phyloP scores from a whole-genome alignment of 179 eudicot species.

The Spergularia azorica region DNA sequence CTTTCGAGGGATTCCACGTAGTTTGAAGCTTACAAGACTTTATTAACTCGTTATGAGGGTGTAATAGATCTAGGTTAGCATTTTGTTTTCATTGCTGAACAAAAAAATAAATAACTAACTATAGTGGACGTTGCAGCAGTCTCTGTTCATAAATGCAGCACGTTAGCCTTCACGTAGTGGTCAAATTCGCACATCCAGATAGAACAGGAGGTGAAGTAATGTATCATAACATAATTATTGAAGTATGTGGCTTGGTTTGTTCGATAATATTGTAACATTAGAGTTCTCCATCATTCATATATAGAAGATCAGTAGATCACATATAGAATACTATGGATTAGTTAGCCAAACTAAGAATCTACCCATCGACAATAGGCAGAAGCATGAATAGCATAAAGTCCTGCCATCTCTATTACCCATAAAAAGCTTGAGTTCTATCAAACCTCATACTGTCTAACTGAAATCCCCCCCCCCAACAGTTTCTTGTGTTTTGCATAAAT shows the following conservation, averaged over 20 bases:
- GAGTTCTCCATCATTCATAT: not conserved
- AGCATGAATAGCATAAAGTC: too few relatives aligned
- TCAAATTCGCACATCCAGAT: not conserved
- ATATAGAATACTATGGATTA: not conserved
- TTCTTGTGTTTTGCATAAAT: not conserved
- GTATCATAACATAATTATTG: not conserved
- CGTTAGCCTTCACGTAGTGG: not conserved
- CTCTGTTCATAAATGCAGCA: not conserved
- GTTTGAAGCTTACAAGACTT: too few relatives aligned
- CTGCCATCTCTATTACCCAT: not conserved
- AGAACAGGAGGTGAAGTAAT: not conserved
- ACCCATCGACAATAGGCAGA: not conserved
- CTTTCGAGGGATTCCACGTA: too few relatives aligned
- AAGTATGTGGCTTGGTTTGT: slow-evolving; percentile 1
- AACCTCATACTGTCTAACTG: not conserved
- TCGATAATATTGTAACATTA: not conserved
- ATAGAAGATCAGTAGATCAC: not conserved
- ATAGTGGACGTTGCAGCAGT: too few relatives aligned
- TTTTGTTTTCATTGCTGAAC: too few relatives aligned
- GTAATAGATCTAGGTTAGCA: too few relatives aligned
- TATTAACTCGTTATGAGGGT: too few relatives aligned
- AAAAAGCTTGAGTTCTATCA: not conserved
- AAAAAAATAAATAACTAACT: too few relatives aligned
- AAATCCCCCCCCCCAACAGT: not conserved
- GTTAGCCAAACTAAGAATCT: not conserved